Evolutionary conservation across 1,139 yeast genomes (phyloP).

Genomic region (Debaryomyces singareniensis): DNA sequence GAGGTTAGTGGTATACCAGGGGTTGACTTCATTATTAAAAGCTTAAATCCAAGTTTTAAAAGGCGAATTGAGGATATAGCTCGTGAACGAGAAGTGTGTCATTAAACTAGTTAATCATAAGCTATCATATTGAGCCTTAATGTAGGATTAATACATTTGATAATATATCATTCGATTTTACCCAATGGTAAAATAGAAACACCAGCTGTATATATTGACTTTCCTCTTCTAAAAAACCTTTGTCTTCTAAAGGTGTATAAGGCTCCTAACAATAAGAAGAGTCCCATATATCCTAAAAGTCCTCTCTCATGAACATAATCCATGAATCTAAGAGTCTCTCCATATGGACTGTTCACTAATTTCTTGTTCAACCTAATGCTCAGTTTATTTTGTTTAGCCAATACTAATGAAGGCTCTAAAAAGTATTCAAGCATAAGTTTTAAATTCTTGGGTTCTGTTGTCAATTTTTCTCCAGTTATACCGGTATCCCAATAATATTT

Average conservation of each 20-base stretch:
- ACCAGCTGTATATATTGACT: not conserved
- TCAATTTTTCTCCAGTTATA: conserved; percentile 21
- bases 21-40: conserved; percentile 17
- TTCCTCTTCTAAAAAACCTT: not conserved
- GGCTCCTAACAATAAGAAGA: conserved; percentile 9
- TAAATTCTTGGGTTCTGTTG: conserved; percentile 22
- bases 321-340: conserved; percentile 29
- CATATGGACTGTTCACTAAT: conserved; percentile 42
- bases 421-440: conserved; percentile 24
- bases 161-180: no score
- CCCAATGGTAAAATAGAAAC: no score
- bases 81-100: conserved; percentile 27
- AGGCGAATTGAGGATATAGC: conserved; percentile 37
- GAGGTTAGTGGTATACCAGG: conserved; percentile 41
- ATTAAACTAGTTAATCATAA: no score
- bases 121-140: no score
- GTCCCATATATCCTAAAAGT: conserved; percentile 32
- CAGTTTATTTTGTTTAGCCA: conserved; percentile 2
- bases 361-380: conserved; percentile 11
- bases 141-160: no score
- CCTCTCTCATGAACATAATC: conserved; percentile 42
- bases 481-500: conserved; percentile 29
- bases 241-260: not conserved
- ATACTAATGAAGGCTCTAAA: conserved; percentile 22
- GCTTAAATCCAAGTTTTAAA: conserved; percentile 36